A percentile compares a stretch with the other conserved stretches of the same genome.
phyloP scores from a whole-genome alignment of 148 eudicot genomes.

The Fagopyrum tataricum region DNA sequence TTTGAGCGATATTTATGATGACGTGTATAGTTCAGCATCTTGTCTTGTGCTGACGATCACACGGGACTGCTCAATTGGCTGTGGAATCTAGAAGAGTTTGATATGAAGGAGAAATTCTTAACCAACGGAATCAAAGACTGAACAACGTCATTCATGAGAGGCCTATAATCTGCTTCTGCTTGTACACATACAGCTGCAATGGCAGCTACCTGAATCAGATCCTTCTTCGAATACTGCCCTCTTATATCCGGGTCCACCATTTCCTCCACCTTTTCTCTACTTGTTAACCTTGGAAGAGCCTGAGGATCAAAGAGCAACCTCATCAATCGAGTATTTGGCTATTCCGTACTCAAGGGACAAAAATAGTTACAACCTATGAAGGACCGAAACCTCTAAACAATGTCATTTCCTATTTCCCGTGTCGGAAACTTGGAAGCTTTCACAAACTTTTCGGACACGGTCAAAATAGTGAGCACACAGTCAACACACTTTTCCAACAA shows the following conservation, averaged over 20 bases:
- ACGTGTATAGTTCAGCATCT: background rate
- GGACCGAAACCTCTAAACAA: too few relatives aligned
- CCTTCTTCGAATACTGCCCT: conserved; percentile 66
- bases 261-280: conserved; percentile 56
- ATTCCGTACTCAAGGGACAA: too few relatives aligned
- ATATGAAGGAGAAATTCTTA: conserved; percentile 34
- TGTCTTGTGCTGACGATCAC: background rate
- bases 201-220: conserved; percentile 78
- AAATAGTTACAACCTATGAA: too few relatives aligned
- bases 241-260: conserved; percentile 64
- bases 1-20: background rate
- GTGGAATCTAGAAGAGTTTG: conserved; percentile 44
- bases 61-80: conserved; percentile 36
- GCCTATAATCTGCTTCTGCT: conserved; percentile 80
- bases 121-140: conserved; percentile 74
- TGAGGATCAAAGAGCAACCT: conserved; percentile 19
- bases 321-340: too few relatives aligned
- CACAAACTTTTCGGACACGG: too few relatives aligned
- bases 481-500: too few relatives aligned
- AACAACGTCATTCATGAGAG: conserved; percentile 79
- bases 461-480: too few relatives aligned
- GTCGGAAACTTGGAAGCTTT: too few relatives aligned
- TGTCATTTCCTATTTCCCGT: too few relatives aligned
- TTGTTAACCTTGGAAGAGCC: conserved; percentile 79
- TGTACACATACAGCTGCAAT: conserved; percentile 89